A percentile compares a stretch with the other conserved stretches of the same genome.
Conservation (phyloP, 805 yeast species). For the Allodekkera sacchari region DNA sequence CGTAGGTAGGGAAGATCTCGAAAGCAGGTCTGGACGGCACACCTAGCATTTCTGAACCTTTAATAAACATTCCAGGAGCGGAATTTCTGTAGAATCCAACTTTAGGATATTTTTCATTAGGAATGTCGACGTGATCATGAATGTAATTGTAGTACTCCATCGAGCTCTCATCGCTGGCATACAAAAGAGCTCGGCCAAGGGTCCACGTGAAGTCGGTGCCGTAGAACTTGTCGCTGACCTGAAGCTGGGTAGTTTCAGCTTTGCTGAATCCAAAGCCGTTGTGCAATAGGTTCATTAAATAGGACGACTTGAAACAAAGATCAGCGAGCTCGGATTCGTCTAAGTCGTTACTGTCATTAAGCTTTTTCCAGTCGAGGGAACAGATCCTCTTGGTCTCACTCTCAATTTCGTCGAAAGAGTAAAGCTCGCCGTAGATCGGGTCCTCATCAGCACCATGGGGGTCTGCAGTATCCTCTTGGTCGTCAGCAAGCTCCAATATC, state of each 20-base stretch:
- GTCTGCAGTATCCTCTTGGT: conserved; percentile 4
- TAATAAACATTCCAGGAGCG: conserved; percentile 35
- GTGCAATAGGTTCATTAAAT: conserved; percentile 50
- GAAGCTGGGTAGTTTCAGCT: conserved; percentile 29
- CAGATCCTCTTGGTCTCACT: conserved; percentile 40
- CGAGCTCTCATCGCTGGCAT: conserved; percentile 42
- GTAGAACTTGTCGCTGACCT: conserved; percentile 51
- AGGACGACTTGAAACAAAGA: conserved; percentile 54
- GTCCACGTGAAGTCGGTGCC: conserved; percentile 93
- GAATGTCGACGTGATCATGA: not conserved
- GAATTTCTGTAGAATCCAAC: conserved; percentile 44
- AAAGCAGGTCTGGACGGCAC: conserved; percentile 36
- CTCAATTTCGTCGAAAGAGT: conserved; percentile 37
- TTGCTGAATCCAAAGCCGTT: conserved; percentile 54
- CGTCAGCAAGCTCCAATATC: conserved; percentile 27
- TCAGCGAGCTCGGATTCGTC: conserved; percentile 39
- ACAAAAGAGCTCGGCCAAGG: conserved; percentile 64
- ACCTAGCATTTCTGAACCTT: conserved; percentile 46
- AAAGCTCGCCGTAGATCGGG: conserved; percentile 27
- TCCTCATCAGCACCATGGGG: conserved; percentile 3
- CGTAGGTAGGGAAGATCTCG: conserved; percentile 13
- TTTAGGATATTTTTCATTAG: conserved; percentile 8
- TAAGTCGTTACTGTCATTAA: conserved; percentile 21
- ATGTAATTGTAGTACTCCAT: not conserved
- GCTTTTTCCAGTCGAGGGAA: conserved; percentile 26